phyloP scores from a whole-genome alignment of 2,329 filamentous ascomycete species.

The Cytospora paraplurivora region DNA sequence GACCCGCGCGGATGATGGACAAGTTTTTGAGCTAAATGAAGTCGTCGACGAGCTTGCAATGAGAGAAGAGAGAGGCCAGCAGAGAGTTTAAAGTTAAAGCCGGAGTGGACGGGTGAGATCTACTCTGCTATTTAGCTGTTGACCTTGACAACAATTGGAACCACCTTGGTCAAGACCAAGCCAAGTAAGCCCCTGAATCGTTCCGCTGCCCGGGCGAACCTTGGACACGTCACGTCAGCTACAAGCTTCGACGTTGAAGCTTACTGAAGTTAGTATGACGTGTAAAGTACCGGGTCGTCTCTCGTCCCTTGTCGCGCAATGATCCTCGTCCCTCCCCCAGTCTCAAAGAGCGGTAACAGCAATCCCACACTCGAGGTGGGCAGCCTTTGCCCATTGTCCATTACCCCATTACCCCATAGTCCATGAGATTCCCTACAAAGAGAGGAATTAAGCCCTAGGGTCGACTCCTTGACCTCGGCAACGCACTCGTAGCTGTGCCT shows the following conservation, averaged over 20 bases:
- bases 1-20: constrained; percentile 22
- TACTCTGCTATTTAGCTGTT: background rate
- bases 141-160: background rate
- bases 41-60: background rate
- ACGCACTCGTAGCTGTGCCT: too few relatives aligned
- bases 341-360: constrained; percentile 1
- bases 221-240: constrained; percentile 11
- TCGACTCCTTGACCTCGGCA: background rate
- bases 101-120: background rate
- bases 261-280: constrained; percentile 6
- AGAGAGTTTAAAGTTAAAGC: background rate
- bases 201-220: background rate
- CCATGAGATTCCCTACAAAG: too few relatives aligned
- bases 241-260: constrained; percentile 10
- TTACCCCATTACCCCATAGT: background rate
- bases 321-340: background rate
- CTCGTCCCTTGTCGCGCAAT: background rate
- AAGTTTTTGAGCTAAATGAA: background rate
- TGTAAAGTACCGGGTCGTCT: constrained; percentile 2
- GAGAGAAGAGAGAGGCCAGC: background rate
- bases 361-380: too few relatives aligned
- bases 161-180: too few relatives aligned
- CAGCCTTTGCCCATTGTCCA: background rate
- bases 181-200: background rate
- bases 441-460: too few relatives aligned